A percentile compares a stretch with the other conserved stretches of the same genome.
Conservation (phyloP, 805 yeast species). For the Schizosaccharomyces lindneri region DNA sequence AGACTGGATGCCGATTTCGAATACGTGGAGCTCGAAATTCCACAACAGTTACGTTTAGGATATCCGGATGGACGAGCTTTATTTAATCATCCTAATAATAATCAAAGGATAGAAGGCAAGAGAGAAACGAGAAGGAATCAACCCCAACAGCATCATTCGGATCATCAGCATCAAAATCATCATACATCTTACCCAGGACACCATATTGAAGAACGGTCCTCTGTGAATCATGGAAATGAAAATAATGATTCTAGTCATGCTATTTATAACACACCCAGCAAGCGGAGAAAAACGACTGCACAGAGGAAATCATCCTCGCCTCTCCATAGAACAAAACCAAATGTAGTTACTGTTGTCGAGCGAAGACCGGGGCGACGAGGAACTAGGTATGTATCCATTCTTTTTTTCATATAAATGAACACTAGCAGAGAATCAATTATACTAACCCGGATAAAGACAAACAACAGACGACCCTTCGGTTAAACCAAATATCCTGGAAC, state of each 20-base stretch:
- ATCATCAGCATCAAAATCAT: slow-evolving; percentile 3
- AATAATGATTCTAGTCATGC: not conserved
- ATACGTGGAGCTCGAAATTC: slow-evolving; percentile 60
- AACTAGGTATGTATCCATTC: not conserved
- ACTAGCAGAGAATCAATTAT: no score
- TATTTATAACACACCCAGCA: not conserved
- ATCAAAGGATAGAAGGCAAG: slow-evolving; percentile 50
- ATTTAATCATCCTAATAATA: slow-evolving; percentile 34
- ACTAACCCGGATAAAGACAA: not conserved
- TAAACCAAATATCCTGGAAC: not conserved
- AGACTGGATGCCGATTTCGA: slow-evolving; percentile 65
- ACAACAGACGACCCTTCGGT: not conserved
- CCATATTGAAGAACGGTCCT: not conserved
- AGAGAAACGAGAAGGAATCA: slow-evolving; percentile 84
- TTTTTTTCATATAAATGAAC: no score
- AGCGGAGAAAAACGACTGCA: not conserved
- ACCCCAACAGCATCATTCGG: slow-evolving; percentile 26
- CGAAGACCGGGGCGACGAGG: not conserved
- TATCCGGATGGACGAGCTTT: slow-evolving; percentile 23
- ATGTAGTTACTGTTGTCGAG: not conserved
- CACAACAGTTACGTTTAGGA: slow-evolving; percentile 52
- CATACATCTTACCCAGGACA: not conserved
- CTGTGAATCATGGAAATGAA: not conserved
- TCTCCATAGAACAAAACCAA: not conserved
- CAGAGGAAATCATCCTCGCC: not conserved